Conservation (phyloP, 2,329 filamentous ascomycete genomes). For the Claviceps maximensis region DNA sequence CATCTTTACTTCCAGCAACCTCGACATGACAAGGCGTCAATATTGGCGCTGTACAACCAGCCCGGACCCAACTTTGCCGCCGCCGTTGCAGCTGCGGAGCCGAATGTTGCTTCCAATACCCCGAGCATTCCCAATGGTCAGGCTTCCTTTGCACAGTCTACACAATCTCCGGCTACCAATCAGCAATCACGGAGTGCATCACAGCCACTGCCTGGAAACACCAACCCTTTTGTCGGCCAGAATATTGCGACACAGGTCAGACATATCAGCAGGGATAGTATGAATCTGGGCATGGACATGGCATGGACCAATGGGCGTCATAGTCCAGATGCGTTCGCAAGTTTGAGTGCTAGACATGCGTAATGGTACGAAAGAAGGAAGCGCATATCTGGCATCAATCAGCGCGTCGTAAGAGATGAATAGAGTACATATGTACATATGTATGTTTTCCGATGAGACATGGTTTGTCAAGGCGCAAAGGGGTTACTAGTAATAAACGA, state of each 20-base stretch:
- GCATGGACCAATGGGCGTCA: constrained; percentile 58
- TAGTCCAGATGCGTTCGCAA: constrained; percentile 69
- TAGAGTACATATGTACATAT: neutral
- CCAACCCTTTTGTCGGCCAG: constrained; percentile 44
- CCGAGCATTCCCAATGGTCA: constrained; percentile 19
- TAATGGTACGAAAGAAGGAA: constrained; percentile 14
- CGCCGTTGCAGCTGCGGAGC: constrained; percentile 17
- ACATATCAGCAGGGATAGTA: constrained; percentile 52
- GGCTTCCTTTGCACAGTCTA: constrained; percentile 10
- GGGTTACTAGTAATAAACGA: neutral
- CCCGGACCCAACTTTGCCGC: constrained; percentile 36
- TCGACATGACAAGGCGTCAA: constrained; percentile 56
- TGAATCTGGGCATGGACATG: constrained; percentile 51
- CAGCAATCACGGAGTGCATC: constrained; percentile 18
- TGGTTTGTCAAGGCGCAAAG: neutral
- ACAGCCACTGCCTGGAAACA: constrained; percentile 28
- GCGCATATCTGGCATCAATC: neutral
- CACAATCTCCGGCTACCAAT: constrained; percentile 16
- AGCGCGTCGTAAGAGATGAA: neutral
- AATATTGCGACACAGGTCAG: constrained; percentile 12
- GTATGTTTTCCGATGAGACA: neutral
- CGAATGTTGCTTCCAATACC: constrained; percentile 15
- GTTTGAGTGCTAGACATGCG: constrained; percentile 49
- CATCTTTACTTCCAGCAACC: constrained; percentile 28
- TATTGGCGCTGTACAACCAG: constrained; percentile 61